A percentile compares a stretch with the other conserved stretches of the same genome.
These are phyloP conservation scores for Fusarium robinianum DNA, from an alignment of 2,329 filamentous ascomycete species.

Conservation along the genomic window DNA sequence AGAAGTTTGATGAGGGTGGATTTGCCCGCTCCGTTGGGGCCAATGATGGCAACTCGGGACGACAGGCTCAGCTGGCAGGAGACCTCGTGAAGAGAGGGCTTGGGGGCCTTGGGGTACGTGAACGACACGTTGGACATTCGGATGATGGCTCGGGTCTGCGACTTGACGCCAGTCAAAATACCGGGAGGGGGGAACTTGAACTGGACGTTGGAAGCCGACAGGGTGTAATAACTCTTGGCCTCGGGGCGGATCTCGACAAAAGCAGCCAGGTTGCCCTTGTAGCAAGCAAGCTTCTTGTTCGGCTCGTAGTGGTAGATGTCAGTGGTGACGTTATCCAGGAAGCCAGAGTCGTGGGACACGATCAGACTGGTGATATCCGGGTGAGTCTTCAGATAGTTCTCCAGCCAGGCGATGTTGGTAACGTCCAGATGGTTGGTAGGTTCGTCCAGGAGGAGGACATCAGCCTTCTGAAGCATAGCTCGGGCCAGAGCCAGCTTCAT, in stretches of 20 bases:
- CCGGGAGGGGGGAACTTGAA: constrained; percentile 99
- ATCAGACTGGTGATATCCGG: constrained; percentile 96
- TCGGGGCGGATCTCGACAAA: constrained; percentile 92
- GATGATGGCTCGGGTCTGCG: constrained; percentile 88
- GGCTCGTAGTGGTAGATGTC: constrained; percentile 99
- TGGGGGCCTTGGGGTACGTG: constrained; percentile 87
- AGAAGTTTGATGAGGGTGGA: constrained; percentile 97
- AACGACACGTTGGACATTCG: constrained; percentile 91
- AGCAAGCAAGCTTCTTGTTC: constrained; percentile 88
- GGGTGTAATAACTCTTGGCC: constrained; percentile 96
- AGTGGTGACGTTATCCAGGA: constrained; percentile 95
- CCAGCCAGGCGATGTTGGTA: constrained; percentile 92
- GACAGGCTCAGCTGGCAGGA: constrained; percentile 88
- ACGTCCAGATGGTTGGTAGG: constrained; percentile 99
- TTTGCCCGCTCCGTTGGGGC: constrained; percentile 96
- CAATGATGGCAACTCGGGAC: constrained; percentile 93
- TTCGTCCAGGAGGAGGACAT: constrained; percentile 95
- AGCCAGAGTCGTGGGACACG: constrained; percentile 97
- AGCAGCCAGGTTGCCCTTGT: constrained; percentile 78
- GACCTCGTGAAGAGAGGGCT: constrained; percentile 85
- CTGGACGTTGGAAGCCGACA: constrained; percentile 83
- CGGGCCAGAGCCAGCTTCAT: constrained; percentile 98
- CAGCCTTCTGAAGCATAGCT: constrained; percentile 96
- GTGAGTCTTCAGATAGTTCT: constrained; percentile 94
- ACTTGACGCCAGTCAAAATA: constrained; percentile 94